Evolutionary conservation across 345 rosid genomes (phyloP).

Genomic region (Noccaea caerulescens): DNA sequence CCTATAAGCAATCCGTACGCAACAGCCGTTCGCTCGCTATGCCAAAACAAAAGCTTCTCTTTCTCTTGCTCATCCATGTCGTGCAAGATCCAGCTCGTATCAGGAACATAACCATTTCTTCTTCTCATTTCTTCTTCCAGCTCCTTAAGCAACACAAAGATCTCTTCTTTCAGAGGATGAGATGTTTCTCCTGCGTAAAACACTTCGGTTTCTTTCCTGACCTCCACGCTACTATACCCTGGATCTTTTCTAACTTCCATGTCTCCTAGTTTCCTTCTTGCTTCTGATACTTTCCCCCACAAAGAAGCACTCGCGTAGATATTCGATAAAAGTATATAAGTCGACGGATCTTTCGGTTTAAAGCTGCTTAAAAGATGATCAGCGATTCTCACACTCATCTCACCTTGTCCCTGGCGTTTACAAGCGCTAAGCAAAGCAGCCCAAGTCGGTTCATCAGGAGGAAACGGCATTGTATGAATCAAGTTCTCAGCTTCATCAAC

Average conservation of each 20-base stretch:
- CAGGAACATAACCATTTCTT: constrained; percentile 69
- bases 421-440: constrained; percentile 80
- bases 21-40: constrained; percentile 74
- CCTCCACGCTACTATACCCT: constrained; percentile 62
- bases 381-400: constrained; percentile 59
- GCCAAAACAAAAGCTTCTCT: constrained; percentile 74
- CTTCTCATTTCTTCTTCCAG: constrained; percentile 63
- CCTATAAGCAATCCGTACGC: constrained; percentile 71
- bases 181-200: constrained; percentile 71
- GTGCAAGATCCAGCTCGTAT: constrained; percentile 61
- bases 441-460: constrained; percentile 87
- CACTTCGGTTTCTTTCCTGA: constrained; percentile 58
- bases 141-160: constrained; percentile 53
- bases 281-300: constrained; percentile 63
- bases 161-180: constrained; percentile 61
- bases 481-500: constrained; percentile 70
- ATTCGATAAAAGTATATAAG: constrained; percentile 70
- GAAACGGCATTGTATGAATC: constrained; percentile 63
- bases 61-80: constrained; percentile 74
- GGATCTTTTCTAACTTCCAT: constrained; percentile 65
- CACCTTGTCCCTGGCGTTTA: constrained; percentile 57
- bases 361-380: constrained; percentile 55
- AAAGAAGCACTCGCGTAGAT: constrained; percentile 57
- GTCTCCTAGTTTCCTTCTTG: constrained; percentile 59
- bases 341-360: constrained; percentile 64